These are phyloP conservation scores for Phytophthora colocasiae DNA, from an alignment of 352 stramenopile species.

Conservation along the genomic window DNA sequence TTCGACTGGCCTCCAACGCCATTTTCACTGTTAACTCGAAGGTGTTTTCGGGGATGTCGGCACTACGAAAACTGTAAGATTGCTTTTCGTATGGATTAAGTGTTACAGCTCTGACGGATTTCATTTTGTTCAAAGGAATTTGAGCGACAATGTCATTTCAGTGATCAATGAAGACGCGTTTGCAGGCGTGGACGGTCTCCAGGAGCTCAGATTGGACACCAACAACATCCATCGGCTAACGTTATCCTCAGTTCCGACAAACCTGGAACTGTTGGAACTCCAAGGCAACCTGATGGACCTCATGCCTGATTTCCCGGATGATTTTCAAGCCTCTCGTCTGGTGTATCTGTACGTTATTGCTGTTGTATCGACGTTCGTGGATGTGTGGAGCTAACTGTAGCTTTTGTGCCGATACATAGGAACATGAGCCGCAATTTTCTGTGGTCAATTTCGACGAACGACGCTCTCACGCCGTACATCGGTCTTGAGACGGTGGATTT, in stretches of 20 bases:
- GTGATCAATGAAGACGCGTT: slow-evolving; percentile 62
- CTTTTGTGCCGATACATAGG: slow-evolving; percentile 23
- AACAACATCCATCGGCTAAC: slow-evolving; percentile 62
- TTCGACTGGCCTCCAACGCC: slow-evolving; percentile 57
- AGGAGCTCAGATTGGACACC: slow-evolving; percentile 46
- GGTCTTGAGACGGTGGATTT: slow-evolving; percentile 58
- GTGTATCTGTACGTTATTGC: slow-evolving; percentile 52
- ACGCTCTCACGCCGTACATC: slow-evolving; percentile 52
- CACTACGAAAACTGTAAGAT: slow-evolving; percentile 57
- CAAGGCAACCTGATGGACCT: slow-evolving; percentile 62
- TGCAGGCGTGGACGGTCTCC: slow-evolving; percentile 47
- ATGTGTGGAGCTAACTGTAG: not conserved
- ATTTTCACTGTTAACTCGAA: slow-evolving; percentile 69
- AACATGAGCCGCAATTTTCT: slow-evolving; percentile 74
- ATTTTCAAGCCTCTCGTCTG: slow-evolving; percentile 40
- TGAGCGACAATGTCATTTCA: slow-evolving; percentile 79
- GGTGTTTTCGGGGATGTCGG: slow-evolving; percentile 63
- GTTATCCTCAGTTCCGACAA: slow-evolving; percentile 49
- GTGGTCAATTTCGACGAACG: slow-evolving; percentile 63
- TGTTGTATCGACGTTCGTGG: not conserved
- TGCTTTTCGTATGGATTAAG: not conserved
- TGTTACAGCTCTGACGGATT: slow-evolving; percentile 1
- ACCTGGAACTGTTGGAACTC: slow-evolving; percentile 52
- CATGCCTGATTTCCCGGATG: slow-evolving; percentile 53
- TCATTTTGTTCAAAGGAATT: slow-evolving; percentile 38